Evolutionary conservation across 179 eudicot species (phyloP), one percentile per base, ranked within the genome.

Genomic region (Nepenthes alata): DNA sequence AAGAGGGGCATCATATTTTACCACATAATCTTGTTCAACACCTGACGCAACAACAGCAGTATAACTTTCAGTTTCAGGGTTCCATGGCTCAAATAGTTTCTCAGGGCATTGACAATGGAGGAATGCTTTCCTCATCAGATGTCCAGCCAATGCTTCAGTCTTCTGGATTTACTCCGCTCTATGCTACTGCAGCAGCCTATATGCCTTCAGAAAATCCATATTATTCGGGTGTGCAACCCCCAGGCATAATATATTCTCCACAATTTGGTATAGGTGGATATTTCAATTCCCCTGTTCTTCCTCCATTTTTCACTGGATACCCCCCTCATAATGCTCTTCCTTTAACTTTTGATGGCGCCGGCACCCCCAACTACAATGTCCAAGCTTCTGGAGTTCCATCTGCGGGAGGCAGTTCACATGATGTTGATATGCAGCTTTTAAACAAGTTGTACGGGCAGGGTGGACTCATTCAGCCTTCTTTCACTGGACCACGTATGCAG

Each of bases 391-490:
- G 73, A 49, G 58, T 60, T 55, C 65, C 74, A 53, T 61, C 74
- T 25, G 76, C 80, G 76, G 87, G 78, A 66, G 61, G 77, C 59
- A 62, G 66, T 70, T 59, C 83, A 39, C 76, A 64, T 62, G 69
- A 65, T 55, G 78, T 69, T 71, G 82, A 82, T 58, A 63, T 75
- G 65, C 84, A 77, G 57, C 74, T 76, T 58, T 3, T 72, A 48
- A 72, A 75, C 67, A 78, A 73, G 63, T 76, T 74, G 44, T 82
- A 80, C 65, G 82, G 79, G 57, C 85, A 80, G 51, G 68, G 57
- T 66, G 87, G 91, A 61, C 61, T 69, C 48, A 36, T 75, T 54
- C 82, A 72, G 39, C 67, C 81, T 36, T 70, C 80, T 60, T 72
- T 75, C 60, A 51, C 66, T 25, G 84, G 75, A 50, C 79, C 83